Conservation (phyloP, 805 yeast genomes). For the Brettanomyces anomalus region DNA sequence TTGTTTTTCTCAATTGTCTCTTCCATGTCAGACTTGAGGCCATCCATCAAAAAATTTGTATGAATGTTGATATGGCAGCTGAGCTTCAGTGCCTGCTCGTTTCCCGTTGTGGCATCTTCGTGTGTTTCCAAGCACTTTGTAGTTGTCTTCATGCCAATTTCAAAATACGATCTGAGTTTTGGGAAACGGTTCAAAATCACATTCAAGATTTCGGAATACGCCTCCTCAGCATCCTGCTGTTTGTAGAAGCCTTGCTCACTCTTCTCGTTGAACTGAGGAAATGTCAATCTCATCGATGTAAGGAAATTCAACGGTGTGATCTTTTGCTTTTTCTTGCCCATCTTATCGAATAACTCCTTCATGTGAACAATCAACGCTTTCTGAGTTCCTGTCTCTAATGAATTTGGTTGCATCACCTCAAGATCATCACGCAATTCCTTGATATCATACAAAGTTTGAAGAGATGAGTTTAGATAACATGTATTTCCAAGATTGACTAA, state of each 20-base stretch:
- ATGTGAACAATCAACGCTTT: constrained; percentile 24
- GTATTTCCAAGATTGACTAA: constrained; percentile 67
- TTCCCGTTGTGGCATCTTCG: constrained; percentile 33
- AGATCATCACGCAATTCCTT: constrained; percentile 32
- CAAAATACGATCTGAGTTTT: constrained; percentile 50
- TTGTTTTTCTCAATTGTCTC: constrained; percentile 76
- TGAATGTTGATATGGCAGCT: constrained; percentile 81
- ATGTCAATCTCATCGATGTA: constrained; percentile 51
- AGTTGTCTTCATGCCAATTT: constrained; percentile 52
- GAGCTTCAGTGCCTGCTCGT: constrained; percentile 60
- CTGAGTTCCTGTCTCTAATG: constrained; percentile 12
- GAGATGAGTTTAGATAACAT: constrained; percentile 65
- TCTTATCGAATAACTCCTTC: constrained; percentile 36
- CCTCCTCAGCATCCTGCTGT: constrained; percentile 98
- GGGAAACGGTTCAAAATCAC: constrained; percentile 40
- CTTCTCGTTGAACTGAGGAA: constrained; percentile 87
- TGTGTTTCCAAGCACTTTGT: constrained; percentile 52
- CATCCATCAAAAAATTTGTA: constrained; percentile 85
- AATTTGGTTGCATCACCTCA: constrained; percentile 12
- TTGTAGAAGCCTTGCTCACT: constrained; percentile 63
- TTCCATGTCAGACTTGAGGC: constrained; percentile 61
- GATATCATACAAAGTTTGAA: constrained; percentile 45
- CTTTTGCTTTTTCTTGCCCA: constrained; percentile 33
- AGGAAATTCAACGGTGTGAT: constrained; percentile 64
- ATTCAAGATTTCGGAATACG: constrained; percentile 71